These are phyloP conservation scores for Sporothrix luriei DNA, from an alignment of 2,329 filamentous ascomycete genomes.

Conservation along the genomic window DNA sequence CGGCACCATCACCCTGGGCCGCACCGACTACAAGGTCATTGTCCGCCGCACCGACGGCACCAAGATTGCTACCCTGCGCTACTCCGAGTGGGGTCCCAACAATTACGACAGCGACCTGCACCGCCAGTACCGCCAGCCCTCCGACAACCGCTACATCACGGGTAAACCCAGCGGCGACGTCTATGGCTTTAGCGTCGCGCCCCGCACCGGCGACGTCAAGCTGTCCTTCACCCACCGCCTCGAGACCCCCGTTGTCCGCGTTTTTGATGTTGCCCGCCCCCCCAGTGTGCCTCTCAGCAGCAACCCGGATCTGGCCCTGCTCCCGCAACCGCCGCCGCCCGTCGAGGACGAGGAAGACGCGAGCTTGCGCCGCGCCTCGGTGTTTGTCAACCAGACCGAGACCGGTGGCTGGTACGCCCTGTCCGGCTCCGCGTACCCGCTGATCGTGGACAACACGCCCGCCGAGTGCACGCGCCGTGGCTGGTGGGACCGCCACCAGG, in stretches of 20 bases:
- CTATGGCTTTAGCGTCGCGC: conserved; percentile 73
- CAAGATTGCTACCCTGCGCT: conserved; percentile 84
- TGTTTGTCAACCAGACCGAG: conserved; percentile 86
- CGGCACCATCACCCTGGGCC: conserved; percentile 79
- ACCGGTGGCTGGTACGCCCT: conserved; percentile 92
- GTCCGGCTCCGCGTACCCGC: conserved; percentile 81
- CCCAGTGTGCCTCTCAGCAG: conserved; percentile 62
- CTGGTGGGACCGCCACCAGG: conserved; percentile 36
- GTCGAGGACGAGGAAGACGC: conserved; percentile 53
- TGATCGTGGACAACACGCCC: conserved; percentile 57
- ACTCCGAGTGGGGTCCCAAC: conserved; percentile 93
- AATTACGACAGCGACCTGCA: conserved; percentile 86
- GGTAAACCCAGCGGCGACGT: conserved; percentile 82
- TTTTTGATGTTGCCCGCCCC: conserved; percentile 84
- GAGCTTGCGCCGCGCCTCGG: conserved; percentile 61
- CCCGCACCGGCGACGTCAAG: conserved; percentile 45
- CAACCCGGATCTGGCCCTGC: conserved; percentile 75
- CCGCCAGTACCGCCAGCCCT: conserved; percentile 75
- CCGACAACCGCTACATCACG: conserved; percentile 88
- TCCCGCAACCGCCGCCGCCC: conserved; percentile 80
- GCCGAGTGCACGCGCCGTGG: conserved; percentile 35
- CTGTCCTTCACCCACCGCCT: conserved; percentile 70
- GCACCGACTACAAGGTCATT: conserved; percentile 85
- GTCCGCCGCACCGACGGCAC: conserved; percentile 76
- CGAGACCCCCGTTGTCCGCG: conserved; percentile 76